phyloP scores from a whole-genome alignment of 805 yeast species.

The Wickerhamiella occidentalis region DNA sequence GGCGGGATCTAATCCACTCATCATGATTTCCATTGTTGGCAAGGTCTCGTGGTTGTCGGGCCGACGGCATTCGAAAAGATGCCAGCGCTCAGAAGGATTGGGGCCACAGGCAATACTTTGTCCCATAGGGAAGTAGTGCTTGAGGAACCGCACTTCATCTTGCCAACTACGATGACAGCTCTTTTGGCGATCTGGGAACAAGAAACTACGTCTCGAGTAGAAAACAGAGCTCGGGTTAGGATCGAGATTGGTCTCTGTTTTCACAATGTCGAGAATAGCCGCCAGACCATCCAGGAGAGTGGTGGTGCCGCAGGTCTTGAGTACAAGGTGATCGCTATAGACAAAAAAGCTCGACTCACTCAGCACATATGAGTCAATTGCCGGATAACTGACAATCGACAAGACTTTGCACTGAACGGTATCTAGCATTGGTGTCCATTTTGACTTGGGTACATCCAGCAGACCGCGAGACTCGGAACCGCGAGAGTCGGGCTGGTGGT shows the following conservation, averaged over 20 bases:
- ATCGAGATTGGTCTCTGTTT: constrained; percentile 32
- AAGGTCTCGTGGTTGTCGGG: constrained; percentile 42
- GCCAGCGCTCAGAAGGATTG: constrained; percentile 79
- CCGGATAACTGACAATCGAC: constrained; percentile 54
- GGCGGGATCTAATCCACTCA: constrained; percentile 65
- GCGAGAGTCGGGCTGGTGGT: constrained; percentile 34
- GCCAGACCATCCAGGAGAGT: constrained; percentile 71
- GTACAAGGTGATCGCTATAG: constrained; percentile 67
- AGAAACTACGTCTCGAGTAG: constrained; percentile 81
- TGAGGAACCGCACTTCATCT: constrained; percentile 60
- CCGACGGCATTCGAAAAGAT: constrained; percentile 36
- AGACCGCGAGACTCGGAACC: constrained; percentile 30
- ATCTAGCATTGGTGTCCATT: constrained; percentile 66
- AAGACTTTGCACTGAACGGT: constrained; percentile 79
- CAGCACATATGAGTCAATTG: constrained; percentile 70
- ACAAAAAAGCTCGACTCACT: constrained; percentile 87
- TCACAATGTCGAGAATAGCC: constrained; percentile 44
- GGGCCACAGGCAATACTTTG: constrained; percentile 70
- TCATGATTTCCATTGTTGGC: constrained; percentile 49
- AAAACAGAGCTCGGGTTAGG: constrained; percentile 51
- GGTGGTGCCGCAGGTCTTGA: constrained; percentile 95
- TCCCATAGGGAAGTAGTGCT: constrained; percentile 50
- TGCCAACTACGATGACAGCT: constrained; percentile 78
- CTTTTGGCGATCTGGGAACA: constrained; percentile 80
- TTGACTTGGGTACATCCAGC: constrained; percentile 48